Evolutionary conservation across 306 rosid species (phyloP).

Genomic region (Hylodesmum podocarpum): DNA sequence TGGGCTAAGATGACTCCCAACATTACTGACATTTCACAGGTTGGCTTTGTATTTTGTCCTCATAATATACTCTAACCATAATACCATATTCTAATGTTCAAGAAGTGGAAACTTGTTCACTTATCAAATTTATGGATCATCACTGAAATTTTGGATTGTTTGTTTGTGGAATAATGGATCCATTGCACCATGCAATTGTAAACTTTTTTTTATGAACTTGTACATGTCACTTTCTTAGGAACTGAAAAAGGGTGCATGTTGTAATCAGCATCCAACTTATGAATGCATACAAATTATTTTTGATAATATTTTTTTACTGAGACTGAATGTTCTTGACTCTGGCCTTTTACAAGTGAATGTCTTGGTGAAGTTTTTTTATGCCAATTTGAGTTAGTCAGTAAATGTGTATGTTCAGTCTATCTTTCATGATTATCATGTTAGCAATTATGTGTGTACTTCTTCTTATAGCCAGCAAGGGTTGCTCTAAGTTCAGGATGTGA

Average conservation of each 20-base stretch:
- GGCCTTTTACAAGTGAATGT: background rate
- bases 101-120: background rate
- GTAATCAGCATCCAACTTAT: background rate
- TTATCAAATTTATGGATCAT: background rate
- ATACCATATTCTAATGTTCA: background rate
- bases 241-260: background rate
- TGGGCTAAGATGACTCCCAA: conserved; percentile 99
- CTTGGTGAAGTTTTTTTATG: background rate
- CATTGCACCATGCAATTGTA: background rate
- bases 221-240: background rate
- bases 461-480: conserved; percentile 80
- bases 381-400: background rate
- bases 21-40: conserved; percentile 90
- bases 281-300: background rate
- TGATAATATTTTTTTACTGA: background rate
- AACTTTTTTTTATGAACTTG: background rate
- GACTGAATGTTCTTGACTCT: background rate
- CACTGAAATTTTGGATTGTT: background rate
- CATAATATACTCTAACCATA: background rate
- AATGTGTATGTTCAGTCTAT: background rate
- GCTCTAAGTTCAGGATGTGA: conserved; percentile 82
- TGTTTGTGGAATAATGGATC: conserved; percentile 9
- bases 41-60: conserved; percentile 28
- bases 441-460: conserved; percentile 25
- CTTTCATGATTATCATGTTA: conserved; percentile 16